Conservation (phyloP, 129 eudicot species). For the Centella asiatica region DNA sequence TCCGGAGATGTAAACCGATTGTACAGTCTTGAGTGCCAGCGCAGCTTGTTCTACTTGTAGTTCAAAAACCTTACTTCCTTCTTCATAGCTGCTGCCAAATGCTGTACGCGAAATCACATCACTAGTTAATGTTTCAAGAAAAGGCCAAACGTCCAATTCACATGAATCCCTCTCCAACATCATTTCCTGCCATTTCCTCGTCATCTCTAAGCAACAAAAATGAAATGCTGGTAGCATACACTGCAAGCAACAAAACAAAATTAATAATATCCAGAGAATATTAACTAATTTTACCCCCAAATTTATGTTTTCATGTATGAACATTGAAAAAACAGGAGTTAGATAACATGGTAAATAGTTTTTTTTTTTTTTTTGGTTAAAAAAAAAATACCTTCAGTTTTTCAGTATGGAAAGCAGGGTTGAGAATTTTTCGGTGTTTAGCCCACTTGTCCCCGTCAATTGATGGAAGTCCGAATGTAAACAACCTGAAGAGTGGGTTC, state of each 20-base stretch:
- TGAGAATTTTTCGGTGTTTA: background rate
- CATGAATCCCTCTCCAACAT: background rate
- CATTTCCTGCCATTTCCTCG: slow-evolving; percentile 9
- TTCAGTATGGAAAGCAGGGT: background rate
- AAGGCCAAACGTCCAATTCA: slow-evolving; percentile 19
- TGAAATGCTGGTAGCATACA: slow-evolving; percentile 15
- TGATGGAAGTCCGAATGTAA: background rate
- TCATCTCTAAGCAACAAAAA: slow-evolving; percentile 9
- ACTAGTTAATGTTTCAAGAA: background rate
- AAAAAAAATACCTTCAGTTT: slow-evolving; percentile 4
- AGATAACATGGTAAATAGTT: too few relatives aligned
- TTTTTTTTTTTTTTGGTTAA: too few relatives aligned
- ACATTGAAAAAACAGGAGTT: too few relatives aligned
- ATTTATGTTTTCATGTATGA: too few relatives aligned
- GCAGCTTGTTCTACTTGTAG: background rate
- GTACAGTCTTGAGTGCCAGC: background rate
- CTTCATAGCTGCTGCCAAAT: slow-evolving; percentile 8
- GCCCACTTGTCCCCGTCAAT: background rate
- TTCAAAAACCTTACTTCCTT: background rate
- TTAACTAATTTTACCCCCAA: background rate
- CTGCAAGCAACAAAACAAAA: background rate
- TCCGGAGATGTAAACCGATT: slow-evolving; percentile 19
- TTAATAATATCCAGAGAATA: background rate
- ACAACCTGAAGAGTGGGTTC: background rate
- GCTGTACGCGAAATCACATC: slow-evolving; percentile 20